A percentile compares a stretch with the other conserved stretches of the same genome.
These are phyloP conservation scores for Nephelium lappaceum DNA, from an alignment of 345 rosid genomes.

Conservation along the genomic window DNA sequence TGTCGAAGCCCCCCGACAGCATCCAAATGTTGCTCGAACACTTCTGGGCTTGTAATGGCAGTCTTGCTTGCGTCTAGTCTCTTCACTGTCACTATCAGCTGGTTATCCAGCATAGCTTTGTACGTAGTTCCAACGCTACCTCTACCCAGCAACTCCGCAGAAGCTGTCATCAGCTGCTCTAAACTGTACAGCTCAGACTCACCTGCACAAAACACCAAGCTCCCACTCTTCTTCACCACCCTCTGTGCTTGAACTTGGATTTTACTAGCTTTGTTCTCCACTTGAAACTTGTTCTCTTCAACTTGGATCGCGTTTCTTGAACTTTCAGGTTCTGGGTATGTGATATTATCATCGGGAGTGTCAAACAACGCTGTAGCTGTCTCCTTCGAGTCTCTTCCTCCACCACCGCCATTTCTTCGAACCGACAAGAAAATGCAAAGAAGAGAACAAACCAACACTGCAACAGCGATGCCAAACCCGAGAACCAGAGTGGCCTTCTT, in stretches of 20 bases:
- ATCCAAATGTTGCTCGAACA: constrained; percentile 76
- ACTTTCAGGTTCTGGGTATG: not conserved
- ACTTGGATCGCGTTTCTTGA: not conserved
- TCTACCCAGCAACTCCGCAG: constrained; percentile 93
- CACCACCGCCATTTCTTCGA: constrained; percentile 32
- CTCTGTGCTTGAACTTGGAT: constrained; percentile 27
- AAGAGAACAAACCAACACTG: constrained; percentile 45
- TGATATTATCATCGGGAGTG: not conserved
- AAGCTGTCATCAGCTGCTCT: constrained; percentile 89
- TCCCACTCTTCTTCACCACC: constrained; percentile 51
- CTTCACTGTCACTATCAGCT: constrained; percentile 81
- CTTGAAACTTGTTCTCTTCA: constrained; percentile 17
- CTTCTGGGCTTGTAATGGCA: constrained; percentile 62
- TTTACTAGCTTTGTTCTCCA: constrained; percentile 23
- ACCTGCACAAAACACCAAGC: constrained; percentile 56
- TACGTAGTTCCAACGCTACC: constrained; percentile 83
- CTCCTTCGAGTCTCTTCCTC: constrained; percentile 15
- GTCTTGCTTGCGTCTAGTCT: constrained; percentile 76
- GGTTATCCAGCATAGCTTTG: constrained; percentile 80
- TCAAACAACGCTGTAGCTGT: constrained; percentile 8
- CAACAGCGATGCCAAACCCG: constrained; percentile 53
- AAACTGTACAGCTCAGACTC: constrained; percentile 54
- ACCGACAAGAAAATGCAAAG: constrained; percentile 45
- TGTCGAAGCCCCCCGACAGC: constrained; percentile 70
- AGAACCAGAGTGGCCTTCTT: constrained; percentile 41